Conservation (phyloP, 768 basidiomycete genomes). For the Tylopilus sp. region DNA sequence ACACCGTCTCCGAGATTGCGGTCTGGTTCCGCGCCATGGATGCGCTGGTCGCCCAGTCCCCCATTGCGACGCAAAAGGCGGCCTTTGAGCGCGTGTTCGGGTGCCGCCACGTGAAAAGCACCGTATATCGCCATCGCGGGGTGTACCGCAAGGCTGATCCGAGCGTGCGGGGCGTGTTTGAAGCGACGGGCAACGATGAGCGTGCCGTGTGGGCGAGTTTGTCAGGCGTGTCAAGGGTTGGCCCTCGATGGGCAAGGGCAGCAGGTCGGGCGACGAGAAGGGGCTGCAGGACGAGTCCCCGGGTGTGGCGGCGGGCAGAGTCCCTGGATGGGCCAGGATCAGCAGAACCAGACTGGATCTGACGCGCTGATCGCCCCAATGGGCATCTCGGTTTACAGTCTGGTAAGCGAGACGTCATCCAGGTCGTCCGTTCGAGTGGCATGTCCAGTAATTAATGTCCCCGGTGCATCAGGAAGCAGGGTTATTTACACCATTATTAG, state of each 20-base stretch:
- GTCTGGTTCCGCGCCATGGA: conserved; percentile 55
- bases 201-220: conserved; percentile 66
- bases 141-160: conserved; percentile 59
- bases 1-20: conserved; percentile 63
- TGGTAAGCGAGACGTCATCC: conserved; percentile 7
- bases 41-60: conserved; percentile 28
- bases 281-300: conserved; percentile 17
- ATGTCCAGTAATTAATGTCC: conserved; percentile 16
- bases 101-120: conserved; percentile 69
- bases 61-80: conserved; percentile 56
- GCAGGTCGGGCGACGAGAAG: conserved; percentile 22
- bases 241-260: conserved; percentile 30
- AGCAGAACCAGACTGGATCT: conserved; percentile 16
- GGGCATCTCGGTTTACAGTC: conserved; percentile 18
- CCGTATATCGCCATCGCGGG: conserved; percentile 67
- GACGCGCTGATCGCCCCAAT: conserved; percentile 16
- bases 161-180: conserved; percentile 47
- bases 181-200: conserved; percentile 51
- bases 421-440: too few species aligned
- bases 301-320: background rate
- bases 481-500: background rate
- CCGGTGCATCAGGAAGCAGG: background rate
- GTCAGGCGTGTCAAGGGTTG: conserved; percentile 59
- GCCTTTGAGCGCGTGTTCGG: conserved; percentile 73
- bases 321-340: conserved; percentile 11